Conservation (phyloP, 2,329 filamentous ascomycete species). For the Microdochium trichocladiopsis region DNA sequence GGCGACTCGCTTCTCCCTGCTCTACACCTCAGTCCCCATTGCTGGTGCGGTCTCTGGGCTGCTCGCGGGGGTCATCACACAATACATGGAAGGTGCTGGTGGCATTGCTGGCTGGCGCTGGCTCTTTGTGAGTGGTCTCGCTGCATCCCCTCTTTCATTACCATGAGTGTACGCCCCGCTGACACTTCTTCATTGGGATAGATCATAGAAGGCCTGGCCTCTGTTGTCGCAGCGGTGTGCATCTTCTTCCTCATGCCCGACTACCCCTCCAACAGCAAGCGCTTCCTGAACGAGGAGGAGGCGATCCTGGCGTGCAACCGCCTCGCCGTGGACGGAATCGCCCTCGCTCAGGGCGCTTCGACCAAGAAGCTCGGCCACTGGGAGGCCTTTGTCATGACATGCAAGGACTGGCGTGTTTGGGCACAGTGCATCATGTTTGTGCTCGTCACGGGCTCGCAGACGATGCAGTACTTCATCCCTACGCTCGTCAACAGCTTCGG, state of each 20-base stretch:
- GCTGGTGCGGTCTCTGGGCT: slow-evolving; percentile 13
- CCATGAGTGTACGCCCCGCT: background rate
- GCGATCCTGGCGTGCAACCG: slow-evolving; percentile 12
- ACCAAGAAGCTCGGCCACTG: slow-evolving; percentile 10
- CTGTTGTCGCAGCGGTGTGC: slow-evolving; percentile 2
- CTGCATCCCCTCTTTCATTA: background rate
- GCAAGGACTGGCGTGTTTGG: slow-evolving; percentile 13
- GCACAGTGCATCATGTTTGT: slow-evolving; percentile 15
- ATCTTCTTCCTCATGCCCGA: slow-evolving; percentile 14
- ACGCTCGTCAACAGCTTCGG: slow-evolving; percentile 20
- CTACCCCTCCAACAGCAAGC: slow-evolving; percentile 9
- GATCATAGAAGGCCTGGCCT: slow-evolving; percentile 9
- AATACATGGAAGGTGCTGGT: slow-evolving; percentile 11
- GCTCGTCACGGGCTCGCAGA: slow-evolving; percentile 18
- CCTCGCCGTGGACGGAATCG: slow-evolving; percentile 14
- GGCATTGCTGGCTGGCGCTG: slow-evolving; percentile 18
- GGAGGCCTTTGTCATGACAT: slow-evolving; percentile 16
- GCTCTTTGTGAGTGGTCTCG: slow-evolving; percentile 13
- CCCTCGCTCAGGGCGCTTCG: slow-evolving; percentile 8
- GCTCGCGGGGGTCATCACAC: slow-evolving; percentile 12
- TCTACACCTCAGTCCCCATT: slow-evolving; percentile 12
- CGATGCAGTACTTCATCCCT: slow-evolving; percentile 24
- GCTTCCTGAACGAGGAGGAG: slow-evolving; percentile 10
- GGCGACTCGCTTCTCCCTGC: slow-evolving; percentile 10
- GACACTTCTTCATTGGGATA: background rate